Evolutionary conservation across 352 stramenopile genomes (phyloP).

Genomic region (Pythium aquatile): DNA sequence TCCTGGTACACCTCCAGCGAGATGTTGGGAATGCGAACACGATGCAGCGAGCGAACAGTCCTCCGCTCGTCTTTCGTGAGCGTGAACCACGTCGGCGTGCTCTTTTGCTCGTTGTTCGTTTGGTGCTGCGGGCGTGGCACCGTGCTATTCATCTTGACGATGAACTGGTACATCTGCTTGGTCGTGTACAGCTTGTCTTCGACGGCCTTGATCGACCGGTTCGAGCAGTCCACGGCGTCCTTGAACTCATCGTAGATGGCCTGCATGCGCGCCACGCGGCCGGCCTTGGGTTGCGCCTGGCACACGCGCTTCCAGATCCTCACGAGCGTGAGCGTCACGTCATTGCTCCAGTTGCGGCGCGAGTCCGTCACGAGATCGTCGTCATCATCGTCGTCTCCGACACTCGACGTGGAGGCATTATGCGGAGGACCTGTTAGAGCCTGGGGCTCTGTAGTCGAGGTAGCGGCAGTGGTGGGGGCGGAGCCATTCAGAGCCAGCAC

Average conservation of each 20-base stretch:
- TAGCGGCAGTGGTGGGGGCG: slow-evolving; percentile 4
- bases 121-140: slow-evolving; percentile 29
- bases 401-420: background rate
- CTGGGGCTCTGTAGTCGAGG: background rate
- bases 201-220: slow-evolving; percentile 54
- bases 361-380: slow-evolving; percentile 41
- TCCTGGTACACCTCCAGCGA: slow-evolving; percentile 52
- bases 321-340: slow-evolving; percentile 54
- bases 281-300: slow-evolving; percentile 34
- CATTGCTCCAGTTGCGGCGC: slow-evolving; percentile 52
- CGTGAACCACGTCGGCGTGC: slow-evolving; percentile 54
- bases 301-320: slow-evolving; percentile 52
- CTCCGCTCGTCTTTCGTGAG: slow-evolving; percentile 54
- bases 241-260: slow-evolving; percentile 55
- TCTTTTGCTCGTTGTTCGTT: slow-evolving; percentile 14
- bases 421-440: background rate
- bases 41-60: slow-evolving; percentile 47
- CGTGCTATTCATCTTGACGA: slow-evolving; percentile 52
- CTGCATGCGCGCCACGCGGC: slow-evolving; percentile 43
- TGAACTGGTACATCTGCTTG: slow-evolving; percentile 78
- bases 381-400: slow-evolving; percentile 16
- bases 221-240: slow-evolving; percentile 38
- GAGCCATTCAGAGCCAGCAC: background rate
- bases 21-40: slow-evolving; percentile 59
- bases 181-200: slow-evolving; percentile 68